Evolutionary conservation across 495 filamentous ascomycete genomes (phyloP).

Genomic region (Entonaema liquescens): DNA sequence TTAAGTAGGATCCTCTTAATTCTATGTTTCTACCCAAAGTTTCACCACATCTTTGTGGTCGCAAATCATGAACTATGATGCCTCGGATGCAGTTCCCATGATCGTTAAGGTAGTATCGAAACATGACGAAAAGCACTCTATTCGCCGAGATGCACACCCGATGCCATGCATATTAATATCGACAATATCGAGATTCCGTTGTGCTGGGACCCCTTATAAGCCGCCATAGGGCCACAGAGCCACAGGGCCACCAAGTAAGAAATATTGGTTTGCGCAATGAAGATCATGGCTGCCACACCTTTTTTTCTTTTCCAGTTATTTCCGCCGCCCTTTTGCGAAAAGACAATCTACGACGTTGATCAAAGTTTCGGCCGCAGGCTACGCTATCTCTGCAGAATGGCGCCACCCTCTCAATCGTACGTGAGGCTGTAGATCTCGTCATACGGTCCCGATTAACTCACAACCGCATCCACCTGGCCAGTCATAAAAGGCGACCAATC

Average conservation of each 20-base stretch:
- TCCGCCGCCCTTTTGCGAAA: background rate
- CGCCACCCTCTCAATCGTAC: constrained; percentile 21
- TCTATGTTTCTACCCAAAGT: constrained; percentile 45
- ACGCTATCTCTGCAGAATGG: constrained; percentile 13
- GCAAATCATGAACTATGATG: constrained; percentile 1
- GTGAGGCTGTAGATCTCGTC: constrained; percentile 40
- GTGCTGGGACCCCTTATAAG: constrained; percentile 38
- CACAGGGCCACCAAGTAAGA: constrained; percentile 15
- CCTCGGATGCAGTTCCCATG: constrained; percentile 33
- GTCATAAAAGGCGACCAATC: constrained; percentile 40
- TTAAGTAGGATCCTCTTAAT: constrained; percentile 16
- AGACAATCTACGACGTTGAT: constrained; percentile 15
- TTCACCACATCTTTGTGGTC: constrained; percentile 29
- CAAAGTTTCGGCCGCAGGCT: constrained; percentile 13
- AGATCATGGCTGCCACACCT: constrained; percentile 28
- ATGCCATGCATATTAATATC: constrained; percentile 38
- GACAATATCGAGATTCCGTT: constrained; percentile 41
- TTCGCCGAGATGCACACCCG: constrained; percentile 35
- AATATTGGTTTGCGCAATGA: constrained; percentile 15
- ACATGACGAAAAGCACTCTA: constrained; percentile 24
- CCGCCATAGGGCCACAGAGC: background rate
- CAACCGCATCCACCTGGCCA: constrained; percentile 32
- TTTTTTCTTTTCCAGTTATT: background rate
- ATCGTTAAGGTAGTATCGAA: constrained; percentile 18
- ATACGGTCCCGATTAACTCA: constrained; percentile 28